A percentile compares a stretch with the other conserved stretches of the same genome.
These are phyloP conservation scores for Boletus barrowsii DNA, from an alignment of 768 basidiomycete species.

Conservation along the genomic window DNA sequence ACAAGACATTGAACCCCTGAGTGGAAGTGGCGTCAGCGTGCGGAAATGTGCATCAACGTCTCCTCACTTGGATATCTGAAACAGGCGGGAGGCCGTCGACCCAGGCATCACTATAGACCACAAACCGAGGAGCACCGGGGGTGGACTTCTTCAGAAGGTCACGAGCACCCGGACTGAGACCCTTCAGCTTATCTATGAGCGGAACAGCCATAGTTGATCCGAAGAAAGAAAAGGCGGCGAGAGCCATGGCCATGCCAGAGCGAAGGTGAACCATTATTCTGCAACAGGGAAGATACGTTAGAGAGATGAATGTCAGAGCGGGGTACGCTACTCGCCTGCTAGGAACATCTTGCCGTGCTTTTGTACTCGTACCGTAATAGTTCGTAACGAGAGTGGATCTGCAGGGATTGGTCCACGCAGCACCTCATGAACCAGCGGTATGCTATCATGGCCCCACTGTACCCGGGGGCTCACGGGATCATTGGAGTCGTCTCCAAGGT, in stretches of 20 bases:
- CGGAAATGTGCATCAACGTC: not conserved
- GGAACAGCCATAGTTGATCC: constrained; percentile 9
- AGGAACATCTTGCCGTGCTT: too few relatives aligned
- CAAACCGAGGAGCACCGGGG: constrained; percentile 48
- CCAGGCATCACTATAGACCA: constrained; percentile 39
- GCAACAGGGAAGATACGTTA: too few relatives aligned
- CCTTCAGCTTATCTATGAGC: constrained; percentile 13
- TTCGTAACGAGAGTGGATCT: too few relatives aligned
- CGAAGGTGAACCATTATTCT: not conserved
- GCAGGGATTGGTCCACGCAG: too few relatives aligned
- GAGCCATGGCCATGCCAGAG: not conserved
- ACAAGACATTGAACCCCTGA: constrained; percentile 37
- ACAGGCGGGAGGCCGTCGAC: constrained; percentile 42
- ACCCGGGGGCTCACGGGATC: too few relatives aligned
- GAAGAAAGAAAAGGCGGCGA: constrained; percentile 4
- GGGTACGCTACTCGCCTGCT: too few relatives aligned
- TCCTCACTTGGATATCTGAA: constrained; percentile 29
- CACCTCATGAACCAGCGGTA: too few relatives aligned
- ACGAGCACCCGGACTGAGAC: constrained; percentile 17
- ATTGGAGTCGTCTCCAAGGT: too few relatives aligned
- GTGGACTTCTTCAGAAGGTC: constrained; percentile 13
- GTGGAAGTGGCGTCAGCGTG: not conserved
- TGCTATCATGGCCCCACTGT: too few relatives aligned
- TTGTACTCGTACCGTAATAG: too few relatives aligned
- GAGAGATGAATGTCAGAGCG: too few relatives aligned